Percentiles rank a stretch among this genome's conserved stretches.
phyloP scores from a whole-genome alignment of 2,329 filamentous ascomycete species.

The Hypoxylon sp. region DNA sequence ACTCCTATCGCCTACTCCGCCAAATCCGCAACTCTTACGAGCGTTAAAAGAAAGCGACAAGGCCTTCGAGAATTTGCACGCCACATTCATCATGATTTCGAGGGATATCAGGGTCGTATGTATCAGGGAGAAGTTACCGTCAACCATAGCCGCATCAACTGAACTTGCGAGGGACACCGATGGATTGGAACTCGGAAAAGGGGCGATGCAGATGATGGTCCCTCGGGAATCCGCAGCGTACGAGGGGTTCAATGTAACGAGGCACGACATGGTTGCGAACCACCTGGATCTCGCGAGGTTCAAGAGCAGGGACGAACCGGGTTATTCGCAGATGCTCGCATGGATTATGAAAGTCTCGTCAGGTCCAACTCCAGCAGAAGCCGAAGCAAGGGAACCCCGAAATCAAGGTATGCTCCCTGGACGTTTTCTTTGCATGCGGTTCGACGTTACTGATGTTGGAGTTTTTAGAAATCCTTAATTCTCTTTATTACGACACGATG shows the following conservation, averaged over 20 bases:
- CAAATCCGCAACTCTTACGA: constrained; percentile 47
- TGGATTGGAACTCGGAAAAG: constrained; percentile 48
- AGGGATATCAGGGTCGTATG: constrained; percentile 54
- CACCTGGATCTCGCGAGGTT: constrained; percentile 51
- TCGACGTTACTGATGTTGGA: constrained; percentile 12
- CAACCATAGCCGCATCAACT: constrained; percentile 45
- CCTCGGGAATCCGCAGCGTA: constrained; percentile 50
- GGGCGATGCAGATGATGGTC: constrained; percentile 51
- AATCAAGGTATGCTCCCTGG: constrained; percentile 51
- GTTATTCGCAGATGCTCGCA: constrained; percentile 48
- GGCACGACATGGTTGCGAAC: constrained; percentile 48
- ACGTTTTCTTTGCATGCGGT: neutral
- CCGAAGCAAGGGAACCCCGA: constrained; percentile 50
- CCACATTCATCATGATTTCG: constrained; percentile 51
- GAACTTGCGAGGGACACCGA: constrained; percentile 46
- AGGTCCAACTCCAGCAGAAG: constrained; percentile 48
- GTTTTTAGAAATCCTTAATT: constrained; percentile 52
- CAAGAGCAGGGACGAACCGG: constrained; percentile 48
- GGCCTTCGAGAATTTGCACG: constrained; percentile 51
- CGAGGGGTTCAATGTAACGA: constrained; percentile 51
- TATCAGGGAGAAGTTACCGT: constrained; percentile 50
- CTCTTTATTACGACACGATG: constrained; percentile 53
- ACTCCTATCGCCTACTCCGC: constrained; percentile 48
- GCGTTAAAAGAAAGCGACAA: constrained; percentile 48
- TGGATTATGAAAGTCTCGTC: constrained; percentile 50